Evolutionary conservation across 2,329 filamentous ascomycete species (phyloP).

Genomic region (Magnaporthiopsis rhizophila): DNA sequence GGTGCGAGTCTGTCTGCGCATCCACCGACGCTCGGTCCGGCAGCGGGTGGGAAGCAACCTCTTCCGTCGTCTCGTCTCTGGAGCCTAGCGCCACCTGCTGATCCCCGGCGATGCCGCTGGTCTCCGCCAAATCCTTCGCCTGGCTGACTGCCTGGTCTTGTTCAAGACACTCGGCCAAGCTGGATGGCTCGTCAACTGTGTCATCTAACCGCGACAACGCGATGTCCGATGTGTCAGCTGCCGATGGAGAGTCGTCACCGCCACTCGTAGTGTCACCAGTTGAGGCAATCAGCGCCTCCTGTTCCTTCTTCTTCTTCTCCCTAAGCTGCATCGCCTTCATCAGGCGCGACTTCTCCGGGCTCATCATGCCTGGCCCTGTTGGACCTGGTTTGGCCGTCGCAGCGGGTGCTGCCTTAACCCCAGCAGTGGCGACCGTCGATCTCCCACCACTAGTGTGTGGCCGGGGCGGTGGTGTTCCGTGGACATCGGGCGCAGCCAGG

Average conservation of each 20-base stretch:
- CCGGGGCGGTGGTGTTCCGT: conserved; percentile 8
- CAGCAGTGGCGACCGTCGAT: neutral
- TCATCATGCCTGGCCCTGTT: conserved; percentile 47
- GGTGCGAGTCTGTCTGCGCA: conserved; percentile 47
- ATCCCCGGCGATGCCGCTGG: neutral
- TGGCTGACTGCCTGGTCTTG: neutral
- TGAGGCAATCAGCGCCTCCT: conserved; percentile 10
- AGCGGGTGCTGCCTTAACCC: conserved; percentile 15
- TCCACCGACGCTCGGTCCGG: conserved; percentile 35
- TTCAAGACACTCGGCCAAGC: neutral
- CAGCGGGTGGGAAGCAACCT: neutral
- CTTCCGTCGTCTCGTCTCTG: neutral
- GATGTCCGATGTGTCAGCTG: neutral
- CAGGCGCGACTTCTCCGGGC: conserved; percentile 81
- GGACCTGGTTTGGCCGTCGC: conserved; percentile 28
- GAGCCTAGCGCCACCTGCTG: neutral
- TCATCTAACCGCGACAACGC: neutral
- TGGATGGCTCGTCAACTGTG: neutral
- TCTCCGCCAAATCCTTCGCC: neutral
- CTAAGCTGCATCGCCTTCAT: conserved; percentile 92
- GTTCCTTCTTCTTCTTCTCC: conserved; percentile 61
- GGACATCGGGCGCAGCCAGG: neutral
- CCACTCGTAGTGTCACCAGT: neutral
- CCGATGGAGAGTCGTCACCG: neutral
- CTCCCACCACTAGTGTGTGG: conserved; percentile 26